Conservation (phyloP, 2,329 filamentous ascomycete genomes). For the Diaporthe sp. region DNA sequence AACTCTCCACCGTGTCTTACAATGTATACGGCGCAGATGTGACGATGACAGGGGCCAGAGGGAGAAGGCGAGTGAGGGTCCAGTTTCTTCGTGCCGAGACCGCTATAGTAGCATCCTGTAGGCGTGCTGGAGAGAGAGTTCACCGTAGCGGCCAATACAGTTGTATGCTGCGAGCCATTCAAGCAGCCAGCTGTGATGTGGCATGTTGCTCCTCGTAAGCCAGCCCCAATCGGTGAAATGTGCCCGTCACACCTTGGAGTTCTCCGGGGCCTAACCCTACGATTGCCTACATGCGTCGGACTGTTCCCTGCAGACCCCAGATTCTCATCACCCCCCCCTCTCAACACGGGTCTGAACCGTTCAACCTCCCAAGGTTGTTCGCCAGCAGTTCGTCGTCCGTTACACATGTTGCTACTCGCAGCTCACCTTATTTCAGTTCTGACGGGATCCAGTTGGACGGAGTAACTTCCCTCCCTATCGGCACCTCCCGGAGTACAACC, state of each 20-base stretch:
- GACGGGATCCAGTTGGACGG: neutral
- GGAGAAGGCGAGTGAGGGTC: neutral
- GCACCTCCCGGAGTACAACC: neutral
- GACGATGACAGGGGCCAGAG: neutral
- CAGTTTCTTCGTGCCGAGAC: neutral
- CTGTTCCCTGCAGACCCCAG: slow-evolving; percentile 5
- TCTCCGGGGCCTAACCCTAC: neutral
- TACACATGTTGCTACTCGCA: neutral
- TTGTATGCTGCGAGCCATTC: neutral
- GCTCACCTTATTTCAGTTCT: neutral
- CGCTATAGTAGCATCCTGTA: neutral
- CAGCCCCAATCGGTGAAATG: too few relatives aligned
- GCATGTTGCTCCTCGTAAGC: neutral
- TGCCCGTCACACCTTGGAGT: too few relatives aligned
- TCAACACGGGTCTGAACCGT: neutral
- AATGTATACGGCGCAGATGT: neutral
- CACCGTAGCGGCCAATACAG: neutral
- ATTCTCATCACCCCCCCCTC: neutral
- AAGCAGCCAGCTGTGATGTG: neutral
- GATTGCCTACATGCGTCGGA: neutral
- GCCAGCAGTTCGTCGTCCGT: neutral
- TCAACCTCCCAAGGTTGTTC: neutral
- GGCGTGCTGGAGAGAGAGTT: neutral
- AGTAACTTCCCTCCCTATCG: too few relatives aligned
- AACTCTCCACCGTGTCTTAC: neutral